Evolutionary conservation across 257 asterid genomes (phyloP), one percentile per base, ranked within the genome.

Genomic region (Solanum piurae): DNA sequence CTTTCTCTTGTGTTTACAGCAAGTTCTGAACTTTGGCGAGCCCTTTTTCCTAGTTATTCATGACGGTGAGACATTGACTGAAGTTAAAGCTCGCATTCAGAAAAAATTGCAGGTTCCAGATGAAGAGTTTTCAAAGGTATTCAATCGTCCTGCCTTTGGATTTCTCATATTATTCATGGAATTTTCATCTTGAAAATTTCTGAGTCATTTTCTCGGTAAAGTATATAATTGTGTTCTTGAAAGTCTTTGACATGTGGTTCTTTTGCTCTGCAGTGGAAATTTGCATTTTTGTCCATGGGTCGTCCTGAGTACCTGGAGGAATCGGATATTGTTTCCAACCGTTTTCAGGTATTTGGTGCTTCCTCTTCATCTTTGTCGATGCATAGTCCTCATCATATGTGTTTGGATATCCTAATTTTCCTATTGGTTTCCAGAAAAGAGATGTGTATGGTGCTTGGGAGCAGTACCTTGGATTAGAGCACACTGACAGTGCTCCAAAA

Each of bases 381-480:
- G 20, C 42, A 11, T 82, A 46, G 21, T 49, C 20, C 31, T 82
- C 7, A 16, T 49, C 68, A 9, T 25, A 18, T 82, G 85, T 46
- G 64, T 87, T 40, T 84, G 86, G 87, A 44, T 69, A 89, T 68
- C 89, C 62, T 58, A 21, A 79, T 74, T 49, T 89, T 31, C 69
- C 40, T 18, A 18, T 42, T 14, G 38, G 40, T 87, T 87, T 86
- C 25, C 95, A 94, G 97, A 95, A 91, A 89, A 91, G 93, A 92
- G 97, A 93, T 87, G 94, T 94, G 36, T 93, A 92, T 89, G 95
- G 96, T 87, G 95, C 95, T 85, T 93, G 95, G 95, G 98, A 92
- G 83, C 94, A 92, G 86, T 93, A 94, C 94, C 94, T 94, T 52
- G 96, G 97, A 79, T 90, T 95, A 86, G 97, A 94, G 91, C 98